A percentile compares a stretch with the other conserved stretches of the same genome.
phyloP scores from a whole-genome alignment of 139 green algal genomes.

The Ettlia oleoabundans region DNA sequence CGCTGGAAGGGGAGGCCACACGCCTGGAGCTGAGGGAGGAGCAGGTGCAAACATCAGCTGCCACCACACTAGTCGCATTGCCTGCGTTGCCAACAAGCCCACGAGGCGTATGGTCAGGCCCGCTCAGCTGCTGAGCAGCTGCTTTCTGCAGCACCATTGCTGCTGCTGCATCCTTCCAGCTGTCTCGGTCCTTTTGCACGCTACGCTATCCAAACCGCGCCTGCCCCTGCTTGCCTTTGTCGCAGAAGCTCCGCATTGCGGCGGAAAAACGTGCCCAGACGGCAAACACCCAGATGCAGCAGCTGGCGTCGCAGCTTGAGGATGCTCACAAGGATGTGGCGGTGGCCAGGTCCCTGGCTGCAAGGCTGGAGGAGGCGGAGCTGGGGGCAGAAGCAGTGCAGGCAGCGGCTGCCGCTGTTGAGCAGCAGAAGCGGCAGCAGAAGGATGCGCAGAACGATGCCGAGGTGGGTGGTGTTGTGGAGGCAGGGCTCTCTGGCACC shows the following conservation, averaged over 20 bases:
- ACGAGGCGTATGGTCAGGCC: no score
- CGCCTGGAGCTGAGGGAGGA: not conserved
- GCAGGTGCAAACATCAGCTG: not conserved
- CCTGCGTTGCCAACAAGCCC: no score
- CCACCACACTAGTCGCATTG: not conserved
- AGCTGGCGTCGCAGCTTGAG: not conserved
- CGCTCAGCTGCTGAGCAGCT: no score
- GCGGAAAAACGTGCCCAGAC: not conserved
- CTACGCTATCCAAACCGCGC: not conserved
- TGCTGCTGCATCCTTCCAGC: not conserved
- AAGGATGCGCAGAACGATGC: not conserved
- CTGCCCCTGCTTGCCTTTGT: not conserved
- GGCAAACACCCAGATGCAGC: not conserved
- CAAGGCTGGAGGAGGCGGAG: not conserved
- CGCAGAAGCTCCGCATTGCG: not conserved
- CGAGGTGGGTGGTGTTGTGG: no score
- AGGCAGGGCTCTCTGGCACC: no score
- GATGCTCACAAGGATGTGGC: not conserved
- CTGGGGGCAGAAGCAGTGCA: not conserved
- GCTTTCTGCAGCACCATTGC: no score
- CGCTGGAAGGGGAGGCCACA: not conserved
- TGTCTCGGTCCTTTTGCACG: not conserved
- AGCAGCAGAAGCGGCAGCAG: not conserved
- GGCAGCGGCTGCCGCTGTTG: not conserved
- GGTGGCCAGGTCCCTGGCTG: not conserved